A percentile compares a stretch with the other conserved stretches of the same genome.
Evolutionary conservation across 2,329 filamentous ascomycete genomes (phyloP).

Genomic region (Periconia digitata): DNA sequence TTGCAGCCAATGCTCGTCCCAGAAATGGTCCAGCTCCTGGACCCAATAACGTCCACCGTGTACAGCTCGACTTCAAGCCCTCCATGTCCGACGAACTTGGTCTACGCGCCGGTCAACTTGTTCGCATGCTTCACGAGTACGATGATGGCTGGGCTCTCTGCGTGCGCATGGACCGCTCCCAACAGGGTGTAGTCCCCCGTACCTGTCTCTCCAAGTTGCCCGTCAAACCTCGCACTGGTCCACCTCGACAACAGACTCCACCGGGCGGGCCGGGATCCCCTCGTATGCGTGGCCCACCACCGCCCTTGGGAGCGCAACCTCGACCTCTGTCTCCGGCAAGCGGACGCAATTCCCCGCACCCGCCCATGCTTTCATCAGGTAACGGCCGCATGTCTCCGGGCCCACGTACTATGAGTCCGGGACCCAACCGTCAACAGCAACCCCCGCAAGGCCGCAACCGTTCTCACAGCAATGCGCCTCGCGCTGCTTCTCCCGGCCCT

Average conservation of each 20-base stretch:
- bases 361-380: conserved; percentile 47
- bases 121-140: conserved; percentile 90
- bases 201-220: conserved; percentile 91
- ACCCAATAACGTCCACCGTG: conserved; percentile 75
- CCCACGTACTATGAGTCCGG: conserved; percentile 35
- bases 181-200: conserved; percentile 90
- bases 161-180: conserved; percentile 83
- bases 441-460: conserved; percentile 31
- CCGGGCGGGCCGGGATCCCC: conserved; percentile 38
- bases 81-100: conserved; percentile 91
- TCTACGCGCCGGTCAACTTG: conserved; percentile 77
- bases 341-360: conserved; percentile 52
- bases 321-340: conserved; percentile 50
- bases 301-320: conserved; percentile 33
- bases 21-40: conserved; percentile 57
- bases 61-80: conserved; percentile 91
- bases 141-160: conserved; percentile 98
- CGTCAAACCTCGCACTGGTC: conserved; percentile 75
- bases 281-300: conserved; percentile 36
- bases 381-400: conserved; percentile 32
- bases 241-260: conserved; percentile 55
- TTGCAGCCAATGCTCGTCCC: conserved; percentile 62
- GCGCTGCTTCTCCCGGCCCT: conserved; percentile 34
- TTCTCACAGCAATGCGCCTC: conserved; percentile 43
- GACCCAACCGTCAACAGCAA: conserved; percentile 34